Conservation (phyloP, 305 asterid genomes). For the Solanum chacoense region DNA sequence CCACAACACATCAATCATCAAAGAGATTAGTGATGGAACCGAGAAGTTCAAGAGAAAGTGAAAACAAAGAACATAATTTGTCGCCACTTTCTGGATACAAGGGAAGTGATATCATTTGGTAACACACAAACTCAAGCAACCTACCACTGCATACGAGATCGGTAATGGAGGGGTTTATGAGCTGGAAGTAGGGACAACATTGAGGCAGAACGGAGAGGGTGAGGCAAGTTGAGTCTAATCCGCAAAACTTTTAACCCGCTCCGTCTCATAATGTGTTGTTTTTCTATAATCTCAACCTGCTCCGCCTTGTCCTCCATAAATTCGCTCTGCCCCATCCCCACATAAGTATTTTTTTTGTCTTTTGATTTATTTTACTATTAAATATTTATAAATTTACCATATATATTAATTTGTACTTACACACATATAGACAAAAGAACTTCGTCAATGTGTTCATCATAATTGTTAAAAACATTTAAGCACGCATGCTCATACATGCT, state of each 20-base stretch:
- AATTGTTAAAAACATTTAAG: not conserved
- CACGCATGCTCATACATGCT: not conserved
- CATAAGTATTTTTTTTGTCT: not conserved
- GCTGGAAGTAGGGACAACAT: not conserved
- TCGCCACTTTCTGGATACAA: not conserved
- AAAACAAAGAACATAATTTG: not conserved
- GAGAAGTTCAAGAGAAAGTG: not conserved
- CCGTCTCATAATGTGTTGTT: no score
- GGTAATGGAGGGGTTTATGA: no score
- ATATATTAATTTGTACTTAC: not conserved
- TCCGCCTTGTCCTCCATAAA: no score
- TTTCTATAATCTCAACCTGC: no score
- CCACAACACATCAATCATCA: not conserved
- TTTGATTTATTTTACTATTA: no score
- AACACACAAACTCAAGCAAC: not conserved
- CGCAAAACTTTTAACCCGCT: no score
- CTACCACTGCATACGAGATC: no score
- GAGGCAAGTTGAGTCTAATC: not conserved
- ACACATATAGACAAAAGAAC: not conserved
- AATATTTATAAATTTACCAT: no score
- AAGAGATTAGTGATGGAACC: not conserved
- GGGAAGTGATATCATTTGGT: not conserved
- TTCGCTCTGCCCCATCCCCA: not conserved
- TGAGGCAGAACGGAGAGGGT: no score
- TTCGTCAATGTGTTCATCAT: not conserved